These are phyloP conservation scores for Penicillium egyptiacum DNA, from an alignment of 495 filamentous ascomycete species.

Conservation along the genomic window DNA sequence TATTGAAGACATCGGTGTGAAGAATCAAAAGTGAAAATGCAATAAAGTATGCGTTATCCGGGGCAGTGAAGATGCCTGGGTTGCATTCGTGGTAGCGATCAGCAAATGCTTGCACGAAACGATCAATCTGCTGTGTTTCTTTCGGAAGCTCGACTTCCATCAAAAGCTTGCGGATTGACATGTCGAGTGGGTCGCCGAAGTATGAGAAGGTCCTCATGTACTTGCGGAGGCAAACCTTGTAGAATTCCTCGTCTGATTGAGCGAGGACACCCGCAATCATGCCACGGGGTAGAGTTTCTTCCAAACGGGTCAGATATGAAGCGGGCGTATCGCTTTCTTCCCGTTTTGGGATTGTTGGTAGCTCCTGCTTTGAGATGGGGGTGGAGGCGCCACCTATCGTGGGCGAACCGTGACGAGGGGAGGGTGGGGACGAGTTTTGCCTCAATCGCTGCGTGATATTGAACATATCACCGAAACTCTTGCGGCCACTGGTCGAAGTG, in stretches of 20 bases:
- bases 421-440: conserved; percentile 70
- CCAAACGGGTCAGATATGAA: conserved; percentile 79
- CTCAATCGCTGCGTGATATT: conserved; percentile 69
- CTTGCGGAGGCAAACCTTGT: conserved; percentile 76
- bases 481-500: conserved; percentile 77
- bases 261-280: conserved; percentile 78
- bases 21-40: conserved; percentile 95
- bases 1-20: conserved; percentile 98
- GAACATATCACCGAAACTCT: conserved; percentile 87
- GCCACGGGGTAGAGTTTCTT: conserved; percentile 73
- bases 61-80: conserved; percentile 83
- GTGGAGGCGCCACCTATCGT: conserved; percentile 57
- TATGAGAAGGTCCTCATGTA: conserved; percentile 95
- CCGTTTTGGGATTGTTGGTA: conserved; percentile 71
- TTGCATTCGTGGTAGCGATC: conserved; percentile 99
- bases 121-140: conserved; percentile 97
- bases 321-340: conserved; percentile 88
- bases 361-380: conserved; percentile 65
- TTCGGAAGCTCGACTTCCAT: conserved; percentile 97
- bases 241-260: conserved; percentile 82
- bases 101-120: conserved; percentile 89
- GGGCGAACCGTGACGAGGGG: conserved; percentile 59
- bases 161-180: conserved; percentile 90
- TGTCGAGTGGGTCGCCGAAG: conserved; percentile 95
- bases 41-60: conserved; percentile 94